Base-by-base conservation (phyloP, 495 filamentous ascomycete species). In the Trichoderma asperelloides region DNA sequence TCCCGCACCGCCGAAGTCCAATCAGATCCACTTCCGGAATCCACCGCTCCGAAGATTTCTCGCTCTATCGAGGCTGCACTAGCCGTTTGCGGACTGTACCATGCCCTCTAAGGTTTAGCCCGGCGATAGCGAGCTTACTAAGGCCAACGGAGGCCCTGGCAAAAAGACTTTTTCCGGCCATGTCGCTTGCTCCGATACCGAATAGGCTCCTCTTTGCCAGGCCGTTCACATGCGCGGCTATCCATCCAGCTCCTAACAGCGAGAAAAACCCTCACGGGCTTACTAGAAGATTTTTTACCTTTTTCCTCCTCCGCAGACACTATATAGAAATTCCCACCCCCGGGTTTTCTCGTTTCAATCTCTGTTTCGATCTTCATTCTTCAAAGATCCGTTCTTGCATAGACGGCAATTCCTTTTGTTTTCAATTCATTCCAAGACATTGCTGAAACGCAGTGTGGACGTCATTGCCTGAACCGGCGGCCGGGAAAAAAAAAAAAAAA, bases 11-110 rank as follows among this genome's bases (percentile, higher is more conserved):
- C 55, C 55, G 55, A 60, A 23, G 6, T 15, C 55, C 55, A 60
- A 60, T 60, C 55, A 60, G 55, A 30, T 60, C 23, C 55, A 30
- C 55, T 30, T 60, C 55, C 55, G 55, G 55, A 12, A 12, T 60
- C 55, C 55, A 60, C 55, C 55, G 55, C 27, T 25, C 55, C 55
- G 55, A 60, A 16, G 55, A 60, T 60, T 60, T 60, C 55, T 60
- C 55, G 55, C 55, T 25, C 49, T 9, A 55, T 55, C 18, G 3
- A 11, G 9, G 9, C 9, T 1, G 6, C 6, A 15, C 55, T 60
- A 30, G 12, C 55, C 55, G 15, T 12, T 28, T 60, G 23, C 23
- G 25, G 27, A n/a, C 11, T 30, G 13, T 2, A 2, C 7, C 15
- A 13, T 60, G 8, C 55, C 55, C 2, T 1, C 4, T 60, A 27